Evolutionary conservation across 139 green algal species (phyloP), one percentile per base, ranked within the genome.

Genomic region (Haematococcus lacustris): DNA sequence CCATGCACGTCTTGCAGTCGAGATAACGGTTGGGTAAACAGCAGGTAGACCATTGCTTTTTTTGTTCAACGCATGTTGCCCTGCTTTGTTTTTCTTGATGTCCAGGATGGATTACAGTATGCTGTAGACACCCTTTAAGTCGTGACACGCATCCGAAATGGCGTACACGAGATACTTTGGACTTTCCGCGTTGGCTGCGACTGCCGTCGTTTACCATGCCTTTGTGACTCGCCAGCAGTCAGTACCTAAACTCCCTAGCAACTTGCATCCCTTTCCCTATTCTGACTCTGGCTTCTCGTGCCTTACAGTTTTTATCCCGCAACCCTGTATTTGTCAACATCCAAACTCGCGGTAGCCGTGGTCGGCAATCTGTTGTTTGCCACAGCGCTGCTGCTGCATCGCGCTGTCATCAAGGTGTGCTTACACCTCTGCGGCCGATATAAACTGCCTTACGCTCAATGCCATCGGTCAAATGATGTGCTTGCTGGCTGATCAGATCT

Each of bases 321-420:
- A 2, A 87, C 96, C 51, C 78, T 95, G 33, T 97, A 97, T 76
- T 83, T 99, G 34, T 83, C 88, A 9, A 97, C 88, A 1, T 96
- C 88, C 37, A 99, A 99, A 74, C 60, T 98, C 2, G 85, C 87
- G 2, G 80, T 98, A 23, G 92, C 96, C 0, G 82, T 93, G 0
- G 68, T 98, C 26, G 91, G 89, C n/a, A 99, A 99, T 82, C 62
- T 97, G 33, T 85, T 79, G 2, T 95, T 99, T 47, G 92, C 93
- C 0, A 30, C 86, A 7, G 88, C 88, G 1, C 78, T 99, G 4
- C 86, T 73, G 61, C 63, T 85, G 3, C 90, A 96, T 78, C 83
- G 87, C 28, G 26, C 92, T 3, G 70, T 94, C 1, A 92, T 90
- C 57, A 89, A 90, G 87, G 88, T 91, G 60, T 35, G 76, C 25